Evolutionary conservation across 2,329 filamentous ascomycete species (phyloP).

Genomic region (Fusarium pininemorale): DNA sequence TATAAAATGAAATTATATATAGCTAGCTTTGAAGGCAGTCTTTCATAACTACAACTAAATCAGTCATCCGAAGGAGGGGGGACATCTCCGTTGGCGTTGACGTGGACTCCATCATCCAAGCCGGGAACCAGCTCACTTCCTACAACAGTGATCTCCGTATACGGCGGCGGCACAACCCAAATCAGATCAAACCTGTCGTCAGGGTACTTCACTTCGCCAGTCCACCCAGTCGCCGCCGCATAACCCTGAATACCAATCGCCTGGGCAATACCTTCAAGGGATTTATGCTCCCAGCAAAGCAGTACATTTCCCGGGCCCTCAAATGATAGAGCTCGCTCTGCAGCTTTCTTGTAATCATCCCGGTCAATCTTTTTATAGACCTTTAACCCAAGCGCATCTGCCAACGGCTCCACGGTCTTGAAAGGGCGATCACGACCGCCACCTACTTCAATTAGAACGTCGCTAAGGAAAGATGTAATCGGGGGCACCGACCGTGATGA

Average conservation of each 20-base stretch:
- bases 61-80: background rate
- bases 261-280: background rate
- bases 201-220: background rate
- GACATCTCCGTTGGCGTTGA: background rate
- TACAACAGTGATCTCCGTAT: background rate
- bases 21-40: no score
- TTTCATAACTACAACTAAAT: fast-evolving
- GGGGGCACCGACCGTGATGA: fast-evolving
- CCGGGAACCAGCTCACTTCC: background rate
- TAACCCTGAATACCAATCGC: background rate
- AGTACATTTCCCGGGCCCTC: background rate
- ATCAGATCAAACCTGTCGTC: background rate
- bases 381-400: background rate
- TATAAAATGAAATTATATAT: background rate
- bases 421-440: background rate
- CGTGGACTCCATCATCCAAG: background rate
- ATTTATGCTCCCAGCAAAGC: background rate
- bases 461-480: fast-evolving
- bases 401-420: background rate
- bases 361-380: background rate
- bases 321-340: background rate
- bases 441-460: background rate
- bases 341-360: background rate
- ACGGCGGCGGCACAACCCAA: background rate
- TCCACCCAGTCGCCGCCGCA: background rate